phyloP scores from a whole-genome alignment of 2,329 filamentous ascomycete genomes.

The Cladosporium sp. region DNA sequence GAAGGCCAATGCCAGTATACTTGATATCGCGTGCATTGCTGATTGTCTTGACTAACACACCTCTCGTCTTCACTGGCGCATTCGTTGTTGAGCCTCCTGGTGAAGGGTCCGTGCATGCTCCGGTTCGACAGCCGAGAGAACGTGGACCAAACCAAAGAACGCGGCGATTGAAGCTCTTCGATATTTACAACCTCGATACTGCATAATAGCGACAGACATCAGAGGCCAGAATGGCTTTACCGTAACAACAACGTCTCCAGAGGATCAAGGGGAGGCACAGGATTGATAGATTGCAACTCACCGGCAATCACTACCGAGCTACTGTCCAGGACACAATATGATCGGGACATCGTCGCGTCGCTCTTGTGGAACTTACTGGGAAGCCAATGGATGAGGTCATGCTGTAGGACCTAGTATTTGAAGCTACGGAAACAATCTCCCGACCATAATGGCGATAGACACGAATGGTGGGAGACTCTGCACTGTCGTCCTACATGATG shows the following conservation, averaged over 20 bases:
- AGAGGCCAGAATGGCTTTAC: not conserved
- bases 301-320: not conserved
- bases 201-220: not conserved
- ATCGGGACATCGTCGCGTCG: not conserved
- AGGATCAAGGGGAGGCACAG: not conserved
- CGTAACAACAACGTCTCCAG: not conserved
- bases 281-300: not conserved
- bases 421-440: not conserved
- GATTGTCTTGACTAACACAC: not conserved
- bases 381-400: not conserved
- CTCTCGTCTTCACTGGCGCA: constrained; percentile 7
- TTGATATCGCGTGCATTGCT: constrained; percentile 19
- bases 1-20: constrained; percentile 21
- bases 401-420: not conserved
- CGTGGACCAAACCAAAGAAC: not conserved
- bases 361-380: not conserved
- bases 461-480: constrained; percentile 24
- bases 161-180: not conserved
- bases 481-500: constrained; percentile 38
- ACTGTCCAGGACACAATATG: not conserved
- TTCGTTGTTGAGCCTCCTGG: not conserved
- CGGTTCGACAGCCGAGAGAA: not conserved
- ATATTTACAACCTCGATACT: not conserved
- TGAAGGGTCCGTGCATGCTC: not conserved
- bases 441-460: constrained; percentile 5